Evolutionary conservation across 345 rosid species (phyloP), one percentile per base, ranked within the genome.

Genomic region (Triadica sebifera): DNA sequence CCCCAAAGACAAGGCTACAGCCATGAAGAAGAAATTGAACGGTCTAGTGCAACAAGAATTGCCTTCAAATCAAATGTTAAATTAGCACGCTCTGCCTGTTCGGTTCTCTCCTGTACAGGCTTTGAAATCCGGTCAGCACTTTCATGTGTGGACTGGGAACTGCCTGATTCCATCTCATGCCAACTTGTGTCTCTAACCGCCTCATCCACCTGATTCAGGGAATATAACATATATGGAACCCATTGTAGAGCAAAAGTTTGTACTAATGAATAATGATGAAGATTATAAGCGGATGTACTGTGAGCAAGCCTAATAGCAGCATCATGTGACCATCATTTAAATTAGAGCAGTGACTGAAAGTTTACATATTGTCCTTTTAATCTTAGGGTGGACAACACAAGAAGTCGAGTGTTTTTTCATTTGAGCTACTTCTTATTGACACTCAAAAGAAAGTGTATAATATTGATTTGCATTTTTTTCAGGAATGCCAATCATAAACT

Each of bases 181-280:
- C 19, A 45, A 12, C 64, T 41, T 51, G 59, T 58, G 25, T 74
- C 70, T 69, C 73, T 63, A 1, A 59, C 41, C 41, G 74, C 59
- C 73, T 80, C 72, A 79, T 83, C 84, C 81, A 68, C 79, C 87
- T 87, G 83, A 61, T 77, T 64, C 52, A 29, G 64, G 46, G 49
- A 49, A 39, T 19, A 41, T 17, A 38, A 9, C n/a, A 2, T 16
- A 25, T 29, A 53, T 11, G 71, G 39, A 20, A 57, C 6, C 45
- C 58, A 68, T 7, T 16, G 49, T 66, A 68, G 59, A 62, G 46
- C n/a, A 39, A 51, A 51, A 13, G 29, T 57, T 57, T 57, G 61
- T 3, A 57, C 12, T 57, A 57, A 57, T 6, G 9, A 57, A 29
- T 29, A 29, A 29, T 29, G 34, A 29, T 8, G n/a, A 11, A 9